Conservation (phyloP, 805 yeast species). For the Hanseniaspora valbyensis region DNA sequence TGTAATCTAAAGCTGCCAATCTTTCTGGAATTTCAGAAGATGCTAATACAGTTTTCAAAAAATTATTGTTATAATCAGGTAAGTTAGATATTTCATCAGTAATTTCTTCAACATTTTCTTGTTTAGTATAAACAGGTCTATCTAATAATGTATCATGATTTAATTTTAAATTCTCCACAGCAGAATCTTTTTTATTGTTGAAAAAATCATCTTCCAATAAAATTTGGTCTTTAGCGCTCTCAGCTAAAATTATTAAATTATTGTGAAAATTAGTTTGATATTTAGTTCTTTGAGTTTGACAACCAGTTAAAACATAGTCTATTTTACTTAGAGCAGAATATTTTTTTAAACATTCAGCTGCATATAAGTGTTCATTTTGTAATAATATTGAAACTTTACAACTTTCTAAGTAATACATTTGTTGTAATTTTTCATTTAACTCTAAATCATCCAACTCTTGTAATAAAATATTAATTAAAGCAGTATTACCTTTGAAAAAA, state of each 20-base stretch:
- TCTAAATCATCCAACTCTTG: slow-evolving; percentile 25
- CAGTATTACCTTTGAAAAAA: slow-evolving; percentile 34
- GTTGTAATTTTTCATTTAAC: slow-evolving; percentile 31
- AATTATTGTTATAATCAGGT: slow-evolving; percentile 31
- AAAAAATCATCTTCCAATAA: slow-evolving; percentile 16
- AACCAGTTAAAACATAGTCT: slow-evolving; percentile 66
- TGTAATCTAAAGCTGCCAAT: slow-evolving; percentile 57
- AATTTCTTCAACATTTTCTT: slow-evolving; percentile 36
- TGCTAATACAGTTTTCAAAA: slow-evolving; percentile 53
- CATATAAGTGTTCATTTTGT: slow-evolving; percentile 46
- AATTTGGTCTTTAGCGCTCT: slow-evolving; percentile 26
- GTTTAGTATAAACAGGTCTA: slow-evolving; percentile 55
- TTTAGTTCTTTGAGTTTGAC: slow-evolving; percentile 77
- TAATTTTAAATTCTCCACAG: slow-evolving; percentile 42
- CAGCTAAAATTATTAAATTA: slow-evolving; percentile 66
- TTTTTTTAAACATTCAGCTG: slow-evolving; percentile 42
- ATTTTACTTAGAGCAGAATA: slow-evolving; percentile 52
- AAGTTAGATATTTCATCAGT: slow-evolving; percentile 34
- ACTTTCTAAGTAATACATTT: slow-evolving; percentile 50
- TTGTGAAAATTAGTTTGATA: slow-evolving; percentile 64
- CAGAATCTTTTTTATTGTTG: slow-evolving; percentile 15
- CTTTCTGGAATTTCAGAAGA: slow-evolving; percentile 52
- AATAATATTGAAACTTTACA: slow-evolving; percentile 55
- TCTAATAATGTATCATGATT: slow-evolving; percentile 73
- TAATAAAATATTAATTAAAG: slow-evolving; percentile 30